phyloP scores from a whole-genome alignment of 495 filamentous ascomycete species.

The Haplographium delicatum region DNA sequence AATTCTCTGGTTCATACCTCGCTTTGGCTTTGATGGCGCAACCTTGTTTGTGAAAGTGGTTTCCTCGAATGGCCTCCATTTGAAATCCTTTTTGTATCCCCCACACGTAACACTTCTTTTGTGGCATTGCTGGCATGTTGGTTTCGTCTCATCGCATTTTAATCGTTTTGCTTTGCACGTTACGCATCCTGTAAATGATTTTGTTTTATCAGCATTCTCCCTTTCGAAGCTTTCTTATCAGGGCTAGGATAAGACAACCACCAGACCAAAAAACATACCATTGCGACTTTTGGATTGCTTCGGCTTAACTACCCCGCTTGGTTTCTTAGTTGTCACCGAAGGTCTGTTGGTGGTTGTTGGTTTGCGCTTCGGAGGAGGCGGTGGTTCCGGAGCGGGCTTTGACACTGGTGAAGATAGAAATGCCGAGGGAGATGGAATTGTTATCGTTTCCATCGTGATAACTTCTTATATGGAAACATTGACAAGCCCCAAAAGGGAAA shows the following conservation, averaged over 20 bases:
- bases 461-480: conserved; percentile 17
- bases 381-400: conserved; percentile 26
- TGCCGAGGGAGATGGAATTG: conserved; percentile 58
- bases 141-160: conserved; percentile 79
- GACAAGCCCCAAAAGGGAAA: neutral
- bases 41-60: conserved; percentile 49
- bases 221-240: conserved; percentile 10
- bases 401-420: conserved; percentile 46
- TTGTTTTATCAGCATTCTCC: conserved; percentile 9
- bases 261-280: conserved; percentile 43
- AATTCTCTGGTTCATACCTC: conserved; percentile 33
- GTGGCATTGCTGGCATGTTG: conserved; percentile 67
- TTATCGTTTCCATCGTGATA: conserved; percentile 52
- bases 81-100: conserved; percentile 80
- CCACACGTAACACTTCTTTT: conserved; percentile 67
- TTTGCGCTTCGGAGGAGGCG: conserved; percentile 31
- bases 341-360: conserved; percentile 6
- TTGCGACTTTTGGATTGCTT: conserved; percentile 84
- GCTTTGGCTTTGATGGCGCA: conserved; percentile 38
- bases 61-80: conserved; percentile 78
- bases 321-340: conserved; percentile 27
- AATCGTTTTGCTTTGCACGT: conserved; percentile 79
- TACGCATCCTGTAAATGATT: conserved; percentile 56
- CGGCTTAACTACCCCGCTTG: conserved; percentile 45
- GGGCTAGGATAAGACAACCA: conserved; percentile 20